Evolutionary conservation across 805 yeast species (phyloP).

Genomic region (Starmerella ratchasimensis): DNA sequence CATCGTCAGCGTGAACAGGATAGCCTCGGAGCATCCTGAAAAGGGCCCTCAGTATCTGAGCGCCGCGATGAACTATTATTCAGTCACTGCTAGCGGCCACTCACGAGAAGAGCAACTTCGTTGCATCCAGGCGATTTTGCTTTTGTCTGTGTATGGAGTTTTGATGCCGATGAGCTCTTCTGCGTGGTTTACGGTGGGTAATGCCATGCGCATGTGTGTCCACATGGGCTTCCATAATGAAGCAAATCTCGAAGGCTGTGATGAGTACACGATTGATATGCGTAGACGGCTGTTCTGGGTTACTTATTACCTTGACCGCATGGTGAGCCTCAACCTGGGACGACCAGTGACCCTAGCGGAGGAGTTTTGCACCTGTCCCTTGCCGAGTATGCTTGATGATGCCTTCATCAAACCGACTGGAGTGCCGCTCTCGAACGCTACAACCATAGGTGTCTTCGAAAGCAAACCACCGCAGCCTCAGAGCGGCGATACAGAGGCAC

Average conservation of each 20-base stretch:
- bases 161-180: slow-evolving; percentile 88
- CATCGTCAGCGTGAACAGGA: slow-evolving; percentile 57
- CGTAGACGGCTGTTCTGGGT: slow-evolving; percentile 80
- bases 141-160: slow-evolving; percentile 55
- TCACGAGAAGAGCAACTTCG: slow-evolving; percentile 43
- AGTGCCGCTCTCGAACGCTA: not conserved
- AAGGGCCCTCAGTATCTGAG: slow-evolving; percentile 49
- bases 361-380: slow-evolving; percentile 53
- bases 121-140: slow-evolving; percentile 54
- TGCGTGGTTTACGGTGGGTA: slow-evolving; percentile 82
- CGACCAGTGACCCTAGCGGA: slow-evolving; percentile 85
- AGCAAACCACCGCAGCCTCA: not conserved
- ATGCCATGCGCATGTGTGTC: slow-evolving; percentile 63
- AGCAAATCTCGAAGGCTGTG: slow-evolving; percentile 21
- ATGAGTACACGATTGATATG: slow-evolving; percentile 50
- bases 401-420: slow-evolving; percentile 17
- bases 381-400: slow-evolving; percentile 67
- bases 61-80: slow-evolving; percentile 43
- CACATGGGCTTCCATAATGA: slow-evolving; percentile 79
- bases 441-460: too few species aligned
- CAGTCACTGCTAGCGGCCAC: slow-evolving; percentile 4
- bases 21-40: slow-evolving; percentile 25
- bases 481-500: slow-evolving; percentile 3
- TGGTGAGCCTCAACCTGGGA: slow-evolving; percentile 72
- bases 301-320: slow-evolving; percentile 72